A percentile compares a stretch with the other conserved stretches of the same genome.
These are phyloP conservation scores for Verticillium dahliae DNA, from an alignment of 2,329 filamentous ascomycete species.

Conservation along the genomic window DNA sequence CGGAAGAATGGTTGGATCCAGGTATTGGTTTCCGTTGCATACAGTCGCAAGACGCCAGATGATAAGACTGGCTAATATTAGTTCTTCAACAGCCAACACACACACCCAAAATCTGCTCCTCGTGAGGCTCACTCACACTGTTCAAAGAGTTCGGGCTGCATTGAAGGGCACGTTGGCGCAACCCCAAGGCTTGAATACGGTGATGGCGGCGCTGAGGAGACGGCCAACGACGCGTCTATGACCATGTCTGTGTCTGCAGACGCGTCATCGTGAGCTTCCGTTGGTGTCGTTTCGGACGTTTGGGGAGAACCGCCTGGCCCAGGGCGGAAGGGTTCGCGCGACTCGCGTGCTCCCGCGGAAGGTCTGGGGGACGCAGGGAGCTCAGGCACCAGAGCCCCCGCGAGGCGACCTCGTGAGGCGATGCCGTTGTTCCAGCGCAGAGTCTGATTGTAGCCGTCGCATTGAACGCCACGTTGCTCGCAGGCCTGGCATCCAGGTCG, in stretches of 20 bases:
- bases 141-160: neutral
- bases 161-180: neutral
- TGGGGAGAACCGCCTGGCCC: neutral
- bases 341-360: neutral
- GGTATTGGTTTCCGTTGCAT: slow-evolving; percentile 5
- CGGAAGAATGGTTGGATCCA: slow-evolving; percentile 9
- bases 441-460: slow-evolving; percentile 9
- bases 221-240: neutral
- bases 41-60: slow-evolving; percentile 6
- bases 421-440: slow-evolving; percentile 12
- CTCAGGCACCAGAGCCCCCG: slow-evolving; percentile 6
- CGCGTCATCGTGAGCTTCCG: neutral
- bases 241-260: neutral
- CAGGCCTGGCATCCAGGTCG: slow-evolving; percentile 11
- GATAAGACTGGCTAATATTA: slow-evolving; percentile 3
- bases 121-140: neutral
- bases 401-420: slow-evolving; percentile 8
- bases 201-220: neutral
- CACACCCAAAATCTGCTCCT: no score
- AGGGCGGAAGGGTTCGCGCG: neutral
- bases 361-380: neutral
- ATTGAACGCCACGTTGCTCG: slow-evolving; percentile 5
- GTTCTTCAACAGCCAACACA: neutral
- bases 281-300: neutral
- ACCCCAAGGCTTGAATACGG: neutral